phyloP scores from a whole-genome alignment of 495 filamentous ascomycete genomes.

The Neurospora terricola region DNA sequence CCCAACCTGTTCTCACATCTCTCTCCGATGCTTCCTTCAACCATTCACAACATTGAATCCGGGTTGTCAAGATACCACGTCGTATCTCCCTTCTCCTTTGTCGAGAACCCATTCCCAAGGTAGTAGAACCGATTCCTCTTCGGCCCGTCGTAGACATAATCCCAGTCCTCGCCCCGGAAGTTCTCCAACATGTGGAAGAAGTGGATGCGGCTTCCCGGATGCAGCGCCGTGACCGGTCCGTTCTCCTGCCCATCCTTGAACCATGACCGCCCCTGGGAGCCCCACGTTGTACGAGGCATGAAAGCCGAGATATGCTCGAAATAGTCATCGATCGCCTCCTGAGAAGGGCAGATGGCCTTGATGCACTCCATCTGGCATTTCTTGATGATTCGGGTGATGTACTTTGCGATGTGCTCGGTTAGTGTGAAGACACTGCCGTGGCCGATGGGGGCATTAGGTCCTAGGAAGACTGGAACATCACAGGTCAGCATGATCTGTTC shows the following conservation, averaged over 20 bases:
- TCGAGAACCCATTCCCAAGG: constrained; percentile 41
- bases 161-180: constrained; percentile 41
- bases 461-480: constrained; percentile 27
- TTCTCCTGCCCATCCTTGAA: constrained; percentile 34
- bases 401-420: constrained; percentile 36
- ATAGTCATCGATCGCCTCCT: constrained; percentile 36
- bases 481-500: constrained; percentile 8
- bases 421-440: constrained; percentile 41
- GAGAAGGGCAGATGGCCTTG: constrained; percentile 27
- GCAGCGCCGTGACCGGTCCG: constrained; percentile 39
- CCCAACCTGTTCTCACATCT: not conserved
- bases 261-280: constrained; percentile 35
- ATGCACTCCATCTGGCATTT: constrained; percentile 39
- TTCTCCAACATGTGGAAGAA: constrained; percentile 41
- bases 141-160: constrained; percentile 29
- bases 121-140: constrained; percentile 33
- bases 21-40: not conserved
- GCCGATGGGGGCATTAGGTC: constrained; percentile 39
- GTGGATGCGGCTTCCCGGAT: constrained; percentile 41
- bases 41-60: not conserved
- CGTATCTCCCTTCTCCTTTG: constrained; percentile 28
- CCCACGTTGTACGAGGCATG: constrained; percentile 41
- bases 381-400: constrained; percentile 31
- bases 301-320: constrained; percentile 33
- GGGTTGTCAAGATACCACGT: constrained; percentile 35